Conservation (phyloP, 805 yeast genomes). For the Yueomyces sp. region DNA sequence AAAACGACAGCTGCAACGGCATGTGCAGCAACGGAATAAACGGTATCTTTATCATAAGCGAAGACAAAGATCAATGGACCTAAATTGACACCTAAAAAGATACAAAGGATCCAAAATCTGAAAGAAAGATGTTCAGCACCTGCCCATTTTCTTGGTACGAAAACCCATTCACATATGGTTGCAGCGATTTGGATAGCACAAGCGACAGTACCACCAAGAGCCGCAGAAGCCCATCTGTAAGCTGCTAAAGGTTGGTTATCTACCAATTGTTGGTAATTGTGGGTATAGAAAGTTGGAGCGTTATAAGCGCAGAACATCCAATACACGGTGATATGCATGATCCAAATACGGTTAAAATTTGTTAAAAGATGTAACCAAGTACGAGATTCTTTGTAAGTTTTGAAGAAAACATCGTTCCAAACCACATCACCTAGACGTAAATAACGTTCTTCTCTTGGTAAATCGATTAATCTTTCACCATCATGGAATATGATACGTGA, state of each 20-base stretch:
- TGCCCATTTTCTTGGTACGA: conserved; percentile 97
- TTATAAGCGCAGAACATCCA: conserved; percentile 94
- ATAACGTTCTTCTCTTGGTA: conserved; percentile 81
- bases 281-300: conserved; percentile 83
- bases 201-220: conserved; percentile 87
- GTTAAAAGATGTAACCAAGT: conserved; percentile 94
- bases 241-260: conserved; percentile 80
- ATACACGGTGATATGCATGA: conserved; percentile 74
- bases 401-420: conserved; percentile 86
- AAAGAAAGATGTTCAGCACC: conserved; percentile 95
- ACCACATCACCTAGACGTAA: conserved; percentile 77
- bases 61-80: conserved; percentile 80
- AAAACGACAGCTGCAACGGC: conserved; percentile 77
- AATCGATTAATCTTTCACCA: conserved; percentile 80
- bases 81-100: conserved; percentile 57
- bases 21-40: conserved; percentile 54
- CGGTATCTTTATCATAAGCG: conserved; percentile 57
- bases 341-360: conserved; percentile 97
- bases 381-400: conserved; percentile 89
- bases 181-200: conserved; percentile 71
- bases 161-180: conserved; percentile 83
- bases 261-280: conserved; percentile 67
- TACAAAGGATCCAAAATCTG: conserved; percentile 61
- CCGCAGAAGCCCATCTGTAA: conserved; percentile 83
- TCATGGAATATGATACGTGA: conserved; percentile 83